Percentiles rank a stretch among this genome's conserved stretches.
Evolutionary conservation across 1,284 basidiomycete genomes (phyloP).

Genomic region (Polyporus tsugae): DNA sequence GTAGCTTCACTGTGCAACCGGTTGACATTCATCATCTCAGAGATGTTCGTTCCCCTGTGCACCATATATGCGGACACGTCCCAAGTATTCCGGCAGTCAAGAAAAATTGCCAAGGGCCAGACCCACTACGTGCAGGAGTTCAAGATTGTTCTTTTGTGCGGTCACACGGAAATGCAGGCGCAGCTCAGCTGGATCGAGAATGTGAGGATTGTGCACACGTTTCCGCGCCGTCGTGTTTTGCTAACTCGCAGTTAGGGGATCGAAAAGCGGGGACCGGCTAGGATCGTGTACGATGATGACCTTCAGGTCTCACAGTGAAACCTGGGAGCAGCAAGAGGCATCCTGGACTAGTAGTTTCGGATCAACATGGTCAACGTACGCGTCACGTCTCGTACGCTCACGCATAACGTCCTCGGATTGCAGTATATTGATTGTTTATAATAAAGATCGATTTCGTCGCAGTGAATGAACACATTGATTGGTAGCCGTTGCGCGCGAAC

Average conservation of each 20-base stretch:
- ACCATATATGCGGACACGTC: constrained; percentile 51
- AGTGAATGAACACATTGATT: no score
- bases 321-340: not conserved
- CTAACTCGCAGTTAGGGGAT: not conserved
- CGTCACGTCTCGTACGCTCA: not conserved
- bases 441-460: no score
- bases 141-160: constrained; percentile 59
- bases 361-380: no score
- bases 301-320: constrained; percentile 9
- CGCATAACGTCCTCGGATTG: no score
- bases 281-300: constrained; percentile 31
- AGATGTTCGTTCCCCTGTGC: constrained; percentile 53
- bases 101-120: constrained; percentile 23
- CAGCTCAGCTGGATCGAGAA: constrained; percentile 56
- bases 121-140: constrained; percentile 52
- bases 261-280: constrained; percentile 25
- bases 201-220: constrained; percentile 31
- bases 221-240: not conserved
- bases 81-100: constrained; percentile 36
- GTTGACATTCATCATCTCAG: constrained; percentile 37
- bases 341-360: no score
- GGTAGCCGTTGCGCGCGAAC: no score
- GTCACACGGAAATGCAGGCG: constrained; percentile 54
- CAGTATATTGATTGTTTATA: no score
- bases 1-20: not conserved